A percentile compares a stretch with the other conserved stretches of the same genome.
Conservation (phyloP, 345 rosid species). For the Linum lewisii region DNA sequence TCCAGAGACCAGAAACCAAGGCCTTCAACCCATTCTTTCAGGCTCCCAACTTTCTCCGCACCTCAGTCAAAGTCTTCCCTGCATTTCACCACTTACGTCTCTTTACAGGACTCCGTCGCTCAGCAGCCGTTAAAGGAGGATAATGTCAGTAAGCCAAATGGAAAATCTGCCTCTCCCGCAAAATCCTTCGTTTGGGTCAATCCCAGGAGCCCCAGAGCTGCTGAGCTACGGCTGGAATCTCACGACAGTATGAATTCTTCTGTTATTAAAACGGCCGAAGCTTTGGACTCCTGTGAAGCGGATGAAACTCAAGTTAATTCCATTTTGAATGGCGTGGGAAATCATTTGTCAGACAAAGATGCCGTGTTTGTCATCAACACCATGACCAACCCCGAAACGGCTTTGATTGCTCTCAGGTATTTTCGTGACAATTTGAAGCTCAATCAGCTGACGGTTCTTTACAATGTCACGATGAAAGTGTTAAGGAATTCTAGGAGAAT, state of each 20-base stretch:
- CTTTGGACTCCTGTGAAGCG: conserved; percentile 39
- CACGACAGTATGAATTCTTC: conserved; percentile 73
- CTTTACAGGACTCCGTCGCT: conserved; percentile 35
- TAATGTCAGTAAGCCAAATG: conserved; percentile 16
- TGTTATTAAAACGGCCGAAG: conserved; percentile 50
- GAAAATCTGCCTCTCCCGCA: conserved; percentile 17
- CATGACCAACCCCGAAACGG: conserved; percentile 64
- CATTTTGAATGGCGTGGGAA: conserved; percentile 40
- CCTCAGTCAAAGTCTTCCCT: conserved; percentile 19
- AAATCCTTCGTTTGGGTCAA: conserved; percentile 70
- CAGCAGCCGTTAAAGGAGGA: conserved; percentile 16
- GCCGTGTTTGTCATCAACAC: conserved; percentile 74
- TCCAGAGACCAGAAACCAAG: conserved; percentile 22
- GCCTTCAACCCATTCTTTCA: conserved; percentile 18
- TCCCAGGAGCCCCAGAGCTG: conserved; percentile 72
- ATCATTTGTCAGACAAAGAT: conserved; percentile 52
- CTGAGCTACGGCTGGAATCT: conserved; percentile 44
- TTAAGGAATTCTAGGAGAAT: conserved; percentile 62
- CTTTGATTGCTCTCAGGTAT: conserved; percentile 40
- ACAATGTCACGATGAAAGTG: conserved; percentile 72
- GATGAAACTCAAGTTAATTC: conserved; percentile 31
- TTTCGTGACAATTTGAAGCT: conserved; percentile 38
- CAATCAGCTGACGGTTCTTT: conserved; percentile 46
- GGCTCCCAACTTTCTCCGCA: conserved; percentile 12
- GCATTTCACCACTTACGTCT: conserved; percentile 29